Conservation (phyloP, 306 rosid species). For the Rubus idaeus region DNA sequence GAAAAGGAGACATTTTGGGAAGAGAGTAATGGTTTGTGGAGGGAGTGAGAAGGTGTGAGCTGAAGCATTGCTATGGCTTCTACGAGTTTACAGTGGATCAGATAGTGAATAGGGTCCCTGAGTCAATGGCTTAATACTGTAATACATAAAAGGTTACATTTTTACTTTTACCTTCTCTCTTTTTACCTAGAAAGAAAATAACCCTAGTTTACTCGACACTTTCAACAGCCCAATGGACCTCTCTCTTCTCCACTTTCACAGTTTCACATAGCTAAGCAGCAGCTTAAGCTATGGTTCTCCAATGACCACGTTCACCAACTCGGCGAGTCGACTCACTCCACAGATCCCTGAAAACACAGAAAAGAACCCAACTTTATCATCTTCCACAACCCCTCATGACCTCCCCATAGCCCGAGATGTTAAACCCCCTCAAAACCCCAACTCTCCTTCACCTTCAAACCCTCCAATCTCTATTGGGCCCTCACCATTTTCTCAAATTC, state of each 20-base stretch:
- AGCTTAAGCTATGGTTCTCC: slow-evolving; percentile 24
- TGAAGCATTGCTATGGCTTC: slow-evolving; percentile 20
- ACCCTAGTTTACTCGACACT: slow-evolving; percentile 4
- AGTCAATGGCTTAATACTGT: too few species aligned
- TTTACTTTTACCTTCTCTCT: not conserved
- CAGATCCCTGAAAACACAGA: slow-evolving; percentile 14
- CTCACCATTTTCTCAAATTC: slow-evolving; percentile 23
- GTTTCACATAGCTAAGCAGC: not conserved
- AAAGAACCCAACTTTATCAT: slow-evolving; percentile 9
- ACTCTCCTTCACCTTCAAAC: slow-evolving; percentile 15
- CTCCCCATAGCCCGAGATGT: slow-evolving; percentile 22
- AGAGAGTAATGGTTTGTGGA: not conserved
- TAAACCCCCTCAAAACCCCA: slow-evolving; percentile 35
- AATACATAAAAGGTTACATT: too few species aligned
- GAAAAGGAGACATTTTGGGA: slow-evolving; percentile 24
- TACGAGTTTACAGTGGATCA: not conserved
- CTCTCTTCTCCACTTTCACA: not conserved
- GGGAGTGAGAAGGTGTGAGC: slow-evolving; percentile 21
- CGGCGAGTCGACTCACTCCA: slow-evolving; percentile 20
- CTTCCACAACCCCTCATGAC: slow-evolving; percentile 11
- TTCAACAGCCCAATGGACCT: not conserved
- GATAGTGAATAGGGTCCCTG: too few species aligned
- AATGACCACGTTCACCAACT: slow-evolving; percentile 34
- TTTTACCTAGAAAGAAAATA: not conserved
- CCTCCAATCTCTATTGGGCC: slow-evolving; percentile 26